Conservation (phyloP, 2,329 filamentous ascomycete genomes). For the Hypoxylon sp. region DNA sequence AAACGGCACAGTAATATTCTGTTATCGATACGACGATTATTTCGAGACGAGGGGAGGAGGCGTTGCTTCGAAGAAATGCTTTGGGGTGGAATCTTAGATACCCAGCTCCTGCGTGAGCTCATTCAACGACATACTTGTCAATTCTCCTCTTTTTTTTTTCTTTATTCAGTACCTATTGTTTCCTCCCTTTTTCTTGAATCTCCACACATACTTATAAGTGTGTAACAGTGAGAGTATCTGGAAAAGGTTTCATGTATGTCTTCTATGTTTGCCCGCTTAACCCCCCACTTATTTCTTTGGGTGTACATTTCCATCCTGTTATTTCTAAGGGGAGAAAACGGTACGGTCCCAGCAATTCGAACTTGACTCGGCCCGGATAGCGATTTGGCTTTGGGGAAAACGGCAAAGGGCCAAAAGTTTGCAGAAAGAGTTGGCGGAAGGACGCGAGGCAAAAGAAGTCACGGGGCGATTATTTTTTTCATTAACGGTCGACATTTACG, state of each 20-base stretch:
- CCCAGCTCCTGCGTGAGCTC: conserved; percentile 54
- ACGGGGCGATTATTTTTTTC: conserved; percentile 39
- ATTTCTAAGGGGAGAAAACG: conserved; percentile 19
- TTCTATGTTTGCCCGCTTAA: conserved; percentile 24
- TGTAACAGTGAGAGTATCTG: conserved; percentile 33
- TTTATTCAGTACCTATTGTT: conserved; percentile 35
- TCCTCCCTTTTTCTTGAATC: conserved; percentile 31
- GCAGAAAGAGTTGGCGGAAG: conserved; percentile 28
- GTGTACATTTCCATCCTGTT: conserved; percentile 33
- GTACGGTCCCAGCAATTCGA: conserved; percentile 17
- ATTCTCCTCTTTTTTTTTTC: conserved; percentile 43
- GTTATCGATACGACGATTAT: conserved; percentile 44
- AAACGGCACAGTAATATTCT: conserved; percentile 46
- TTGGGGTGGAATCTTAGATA: conserved; percentile 53
- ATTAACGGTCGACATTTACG: conserved; percentile 43
- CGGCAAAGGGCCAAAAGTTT: conserved; percentile 23
- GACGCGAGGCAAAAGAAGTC: conserved; percentile 40
- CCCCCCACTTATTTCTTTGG: conserved; percentile 27
- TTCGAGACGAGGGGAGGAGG: conserved; percentile 38
- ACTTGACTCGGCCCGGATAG: conserved; percentile 17
- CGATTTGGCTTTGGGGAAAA: conserved; percentile 17
- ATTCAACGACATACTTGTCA: conserved; percentile 54
- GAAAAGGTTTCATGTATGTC: conserved; percentile 30
- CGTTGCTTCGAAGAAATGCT: conserved; percentile 38
- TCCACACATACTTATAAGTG: conserved; percentile 36